Conservation (phyloP, 1,284 basidiomycete species). For the Agaricales sp. region DNA sequence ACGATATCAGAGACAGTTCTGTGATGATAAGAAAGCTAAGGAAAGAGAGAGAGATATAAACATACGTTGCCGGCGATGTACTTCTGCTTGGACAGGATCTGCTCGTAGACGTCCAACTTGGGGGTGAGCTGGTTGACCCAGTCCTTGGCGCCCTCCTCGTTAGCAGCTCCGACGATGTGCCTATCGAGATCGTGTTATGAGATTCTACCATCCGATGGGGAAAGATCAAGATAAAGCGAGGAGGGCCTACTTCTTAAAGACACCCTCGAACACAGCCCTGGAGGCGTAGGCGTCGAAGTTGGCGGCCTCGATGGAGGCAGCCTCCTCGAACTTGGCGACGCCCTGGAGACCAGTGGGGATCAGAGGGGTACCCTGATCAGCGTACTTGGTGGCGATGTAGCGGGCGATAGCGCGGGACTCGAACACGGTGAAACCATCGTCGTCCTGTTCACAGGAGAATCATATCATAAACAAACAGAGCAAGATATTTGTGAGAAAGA, state of each 20-base stretch:
- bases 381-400: slow-evolving; percentile 36
- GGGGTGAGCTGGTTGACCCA: slow-evolving; percentile 18
- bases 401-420: slow-evolving; percentile 45
- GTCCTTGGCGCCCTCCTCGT: slow-evolving; percentile 17
- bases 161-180: slow-evolving; percentile 1
- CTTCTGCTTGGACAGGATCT: slow-evolving; percentile 31
- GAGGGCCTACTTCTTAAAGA: slow-evolving; percentile 23
- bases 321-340: slow-evolving; percentile 22
- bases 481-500: neutral
- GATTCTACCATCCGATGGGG: too few relatives aligned
- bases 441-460: slow-evolving; percentile 17
- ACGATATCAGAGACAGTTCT: neutral
- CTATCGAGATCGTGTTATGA: neutral
- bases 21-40: slow-evolving; percentile 12
- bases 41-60: slow-evolving; percentile 39
- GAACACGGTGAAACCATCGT: slow-evolving; percentile 34
- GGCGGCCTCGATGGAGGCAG: slow-evolving; percentile 15
- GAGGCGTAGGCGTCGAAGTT: slow-evolving; percentile 20
- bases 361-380: slow-evolving; percentile 21
- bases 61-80: slow-evolving; percentile 38
- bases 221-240: slow-evolving; percentile 2
- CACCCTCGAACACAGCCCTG: slow-evolving; percentile 17
- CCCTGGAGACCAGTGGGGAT: slow-evolving; percentile 21
- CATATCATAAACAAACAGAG: neutral
- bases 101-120: slow-evolving; percentile 35